These are phyloP conservation scores for Ustilago curta DNA, from an alignment of 1,284 basidiomycete genomes.

Conservation along the genomic window DNA sequence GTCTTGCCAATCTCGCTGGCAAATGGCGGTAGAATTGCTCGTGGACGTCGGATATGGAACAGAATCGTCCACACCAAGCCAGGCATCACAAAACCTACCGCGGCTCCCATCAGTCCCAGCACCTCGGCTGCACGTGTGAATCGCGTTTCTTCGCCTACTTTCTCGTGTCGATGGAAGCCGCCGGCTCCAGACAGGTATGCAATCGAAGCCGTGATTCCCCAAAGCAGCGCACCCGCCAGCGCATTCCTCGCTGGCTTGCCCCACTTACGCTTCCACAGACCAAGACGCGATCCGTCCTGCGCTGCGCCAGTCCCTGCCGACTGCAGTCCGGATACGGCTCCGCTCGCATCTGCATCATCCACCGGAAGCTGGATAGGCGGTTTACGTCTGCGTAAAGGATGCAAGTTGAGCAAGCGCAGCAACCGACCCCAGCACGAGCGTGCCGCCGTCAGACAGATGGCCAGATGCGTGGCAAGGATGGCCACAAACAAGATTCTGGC, in stretches of 20 bases:
- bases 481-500: conserved; percentile 57
- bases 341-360: conserved; percentile 10
- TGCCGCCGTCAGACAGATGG: conserved; percentile 63
- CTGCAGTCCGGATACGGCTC: not conserved
- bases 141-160: conserved; percentile 61
- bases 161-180: conserved; percentile 56
- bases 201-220: conserved; percentile 55
- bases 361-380: conserved; percentile 27
- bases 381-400: conserved; percentile 48
- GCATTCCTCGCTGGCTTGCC: conserved; percentile 55
- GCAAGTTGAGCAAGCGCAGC: conserved; percentile 53
- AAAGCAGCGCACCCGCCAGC: conserved; percentile 59
- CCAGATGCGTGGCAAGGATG: conserved; percentile 60
- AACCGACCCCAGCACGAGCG: conserved; percentile 64
- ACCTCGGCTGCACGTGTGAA: conserved; percentile 61
- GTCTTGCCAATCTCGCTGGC: conserved; percentile 49
- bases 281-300: conserved; percentile 15
- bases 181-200: conserved; percentile 65
- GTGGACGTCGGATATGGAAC: conserved; percentile 62
- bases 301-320: conserved; percentile 1
- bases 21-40: conserved; percentile 61
- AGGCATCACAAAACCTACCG: conserved; percentile 64
- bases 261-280: conserved; percentile 51
- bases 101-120: conserved; percentile 62
- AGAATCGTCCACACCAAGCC: conserved; percentile 65